Evolutionary conservation across 2,329 filamentous ascomycete species (phyloP).

Genomic region (Fusarium floridanum): DNA sequence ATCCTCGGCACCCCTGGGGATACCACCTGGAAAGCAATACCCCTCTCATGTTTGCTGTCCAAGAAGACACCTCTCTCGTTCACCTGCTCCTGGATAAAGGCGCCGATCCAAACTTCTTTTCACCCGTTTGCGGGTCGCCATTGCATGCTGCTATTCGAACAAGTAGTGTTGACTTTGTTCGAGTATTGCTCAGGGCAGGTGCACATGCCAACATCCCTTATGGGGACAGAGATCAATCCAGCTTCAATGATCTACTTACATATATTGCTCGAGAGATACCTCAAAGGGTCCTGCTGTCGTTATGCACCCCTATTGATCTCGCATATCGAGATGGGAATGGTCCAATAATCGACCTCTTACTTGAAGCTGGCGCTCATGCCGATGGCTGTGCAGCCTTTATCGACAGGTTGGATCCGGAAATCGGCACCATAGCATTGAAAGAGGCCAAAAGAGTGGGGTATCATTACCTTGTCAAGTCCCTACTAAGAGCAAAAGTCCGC

Average conservation of each 20-base stretch:
- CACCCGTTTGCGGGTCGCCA: not conserved
- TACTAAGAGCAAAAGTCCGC: too few relatives aligned
- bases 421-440: too few relatives aligned
- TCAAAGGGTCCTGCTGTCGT: not conserved
- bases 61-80: not conserved
- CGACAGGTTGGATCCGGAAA: too few relatives aligned
- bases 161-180: rapidly evolving
- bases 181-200: not conserved
- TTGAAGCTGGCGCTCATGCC: not conserved
- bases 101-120: not conserved
- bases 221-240: not conserved
- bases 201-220: not conserved
- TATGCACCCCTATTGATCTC: not conserved
- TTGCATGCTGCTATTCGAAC: not conserved
- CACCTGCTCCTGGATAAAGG: not conserved
- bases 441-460: too few relatives aligned
- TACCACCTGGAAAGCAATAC: not conserved
- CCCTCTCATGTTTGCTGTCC: not conserved
- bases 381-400: not conserved
- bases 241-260: not conserved
- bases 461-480: too few relatives aligned
- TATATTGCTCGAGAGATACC: too few relatives aligned
- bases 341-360: not conserved
- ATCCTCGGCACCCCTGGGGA: too few relatives aligned
- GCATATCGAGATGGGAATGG: not conserved